Evolutionary conservation across 2,329 filamentous ascomycete genomes (phyloP).

Genomic region (Sclerotinia borealis): DNA sequence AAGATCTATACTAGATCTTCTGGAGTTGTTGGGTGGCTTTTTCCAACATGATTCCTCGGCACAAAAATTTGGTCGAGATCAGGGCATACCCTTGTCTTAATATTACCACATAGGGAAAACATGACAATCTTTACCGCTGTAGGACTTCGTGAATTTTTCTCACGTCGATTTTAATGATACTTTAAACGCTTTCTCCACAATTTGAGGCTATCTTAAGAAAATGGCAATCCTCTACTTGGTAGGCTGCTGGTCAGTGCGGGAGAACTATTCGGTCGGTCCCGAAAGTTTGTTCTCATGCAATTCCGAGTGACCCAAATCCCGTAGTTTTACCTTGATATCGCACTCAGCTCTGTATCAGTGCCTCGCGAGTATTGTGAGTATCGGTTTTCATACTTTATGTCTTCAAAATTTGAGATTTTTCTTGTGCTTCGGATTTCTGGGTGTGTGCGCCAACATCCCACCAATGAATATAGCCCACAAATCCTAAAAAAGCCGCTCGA

Average conservation of each 20-base stretch:
- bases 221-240: neutral
- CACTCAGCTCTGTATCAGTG: neutral
- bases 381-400: neutral
- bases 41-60: neutral
- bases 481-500: neutral
- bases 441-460: neutral
- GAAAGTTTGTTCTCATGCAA: neutral
- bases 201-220: neutral
- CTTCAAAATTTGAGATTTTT: neutral
- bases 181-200: neutral
- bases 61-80: neutral
- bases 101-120: neutral
- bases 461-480: neutral
- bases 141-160: neutral
- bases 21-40: neutral
- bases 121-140: neutral
- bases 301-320: neutral
- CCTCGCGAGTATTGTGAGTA: neutral
- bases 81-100: neutral
- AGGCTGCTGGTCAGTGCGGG: neutral
- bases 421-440: neutral
- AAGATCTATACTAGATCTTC: neutral
- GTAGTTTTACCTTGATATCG: too few species aligned
- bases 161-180: neutral
- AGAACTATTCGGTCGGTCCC: neutral